phyloP scores from a whole-genome alignment of 2,329 filamentous ascomycete species.

The Penicillium hordei region DNA sequence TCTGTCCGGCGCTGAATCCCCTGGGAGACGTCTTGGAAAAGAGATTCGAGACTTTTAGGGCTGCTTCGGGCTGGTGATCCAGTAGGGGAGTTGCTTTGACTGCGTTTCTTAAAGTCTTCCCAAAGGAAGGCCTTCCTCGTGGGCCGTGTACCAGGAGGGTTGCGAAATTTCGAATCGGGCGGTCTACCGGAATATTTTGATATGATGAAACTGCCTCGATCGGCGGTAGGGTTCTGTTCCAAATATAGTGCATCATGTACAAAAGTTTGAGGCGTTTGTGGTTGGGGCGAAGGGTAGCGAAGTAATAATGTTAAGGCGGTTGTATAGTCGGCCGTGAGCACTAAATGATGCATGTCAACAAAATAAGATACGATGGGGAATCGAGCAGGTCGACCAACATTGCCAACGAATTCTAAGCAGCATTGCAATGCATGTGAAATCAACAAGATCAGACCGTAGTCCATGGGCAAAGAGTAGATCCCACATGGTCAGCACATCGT shows the following conservation, averaged over 20 bases:
- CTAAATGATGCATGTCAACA: conserved; percentile 45
- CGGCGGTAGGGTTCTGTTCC: conserved; percentile 44
- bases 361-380: conserved; percentile 9
- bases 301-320: conserved; percentile 77
- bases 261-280: conserved; percentile 71
- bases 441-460: conserved; percentile 73
- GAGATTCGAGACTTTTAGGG: conserved; percentile 45
- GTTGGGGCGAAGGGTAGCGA: conserved; percentile 71
- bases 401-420: conserved; percentile 88
- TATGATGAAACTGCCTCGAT: conserved; percentile 47
- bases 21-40: conserved; percentile 51
- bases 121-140: conserved; percentile 27
- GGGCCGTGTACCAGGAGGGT: conserved; percentile 22
- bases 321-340: conserved; percentile 85
- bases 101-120: conserved; percentile 31
- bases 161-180: conserved; percentile 36
- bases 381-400: conserved; percentile 53
- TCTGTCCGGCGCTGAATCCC: conserved; percentile 50
- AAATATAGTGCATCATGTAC: conserved; percentile 74
- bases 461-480: conserved; percentile 88
- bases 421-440: conserved; percentile 93
- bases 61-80: conserved; percentile 40
- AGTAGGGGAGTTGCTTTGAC: conserved; percentile 35
- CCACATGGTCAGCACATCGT: conserved; percentile 82
- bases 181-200: conserved; percentile 49